Evolutionary conservation across 345 rosid genomes (phyloP), one percentile per base, ranked within the genome.

Genomic region (Citrus hindsii): DNA sequence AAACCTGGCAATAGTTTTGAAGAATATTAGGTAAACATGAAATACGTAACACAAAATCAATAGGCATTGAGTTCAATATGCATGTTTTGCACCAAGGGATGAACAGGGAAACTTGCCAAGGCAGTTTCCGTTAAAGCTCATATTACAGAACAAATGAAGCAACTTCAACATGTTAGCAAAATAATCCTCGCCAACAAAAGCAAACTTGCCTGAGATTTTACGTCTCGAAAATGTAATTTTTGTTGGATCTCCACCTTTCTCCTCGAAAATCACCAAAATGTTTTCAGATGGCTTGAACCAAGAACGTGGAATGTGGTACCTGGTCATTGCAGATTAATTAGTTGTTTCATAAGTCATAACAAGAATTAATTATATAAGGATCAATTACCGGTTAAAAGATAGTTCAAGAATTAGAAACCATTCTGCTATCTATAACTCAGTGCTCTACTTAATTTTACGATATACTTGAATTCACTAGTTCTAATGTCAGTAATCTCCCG

Each of bases 301-400:
- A 76, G 98, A 92, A 33, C 97, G 87, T 1, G 98, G 99, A 67
- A 94, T 91, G 76, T 94, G 98, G 86, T 96, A 92, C 99, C 98
- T 91, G 85, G 16, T 42, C 33, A 79, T 72, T 27, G 38, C 67
- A 53, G 58, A 18, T 53, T 18, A 18, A 53, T 16, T 18, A 18
- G 58, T 53, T 53, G 7, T 18, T 51, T 53, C 58, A 53, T 0
- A 53, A 4, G 7, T 53, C 58, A 51, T 51, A 5, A 53, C 22
- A 53, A 53, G 58, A 53, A 53, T 35, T 35, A 5, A 35, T 35
- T 35, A 35, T 0, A 35, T 35, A 35, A 35, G 37, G 16, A 46
- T 46, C 18, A 46, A 46, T 46, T 46, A 46, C 51, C 18, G 0
- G 5, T 46, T 10, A 12, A 46, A 46, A 12, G 1, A 46, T 13